Percentiles rank a stretch among this genome's conserved stretches.
Evolutionary conservation across 345 rosid species (phyloP).

Genomic region (Ricinus communis): DNA sequence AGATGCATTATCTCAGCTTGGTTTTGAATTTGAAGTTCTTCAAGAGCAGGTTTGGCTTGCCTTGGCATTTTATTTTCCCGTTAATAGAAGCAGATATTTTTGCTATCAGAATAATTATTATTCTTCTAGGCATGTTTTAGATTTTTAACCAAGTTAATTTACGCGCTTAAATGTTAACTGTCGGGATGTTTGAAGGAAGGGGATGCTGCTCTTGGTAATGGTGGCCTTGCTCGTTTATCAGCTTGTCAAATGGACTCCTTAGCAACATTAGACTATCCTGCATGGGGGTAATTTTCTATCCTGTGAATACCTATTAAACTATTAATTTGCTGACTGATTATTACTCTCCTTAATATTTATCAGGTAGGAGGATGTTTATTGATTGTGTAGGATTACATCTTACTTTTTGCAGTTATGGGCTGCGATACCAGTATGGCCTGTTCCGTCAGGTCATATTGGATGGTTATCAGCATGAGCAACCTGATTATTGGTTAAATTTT

Average conservation of each 20-base stretch:
- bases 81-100: too few species aligned
- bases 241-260: constrained; percentile 58
- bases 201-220: constrained; percentile 57
- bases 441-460: constrained; percentile 51
- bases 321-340: neutral
- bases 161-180: constrained; percentile 6
- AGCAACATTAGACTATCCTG: constrained; percentile 55
- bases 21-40: constrained; percentile 53
- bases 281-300: constrained; percentile 40
- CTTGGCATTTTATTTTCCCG: neutral
- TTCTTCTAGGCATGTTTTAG: neutral
- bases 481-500: constrained; percentile 52
- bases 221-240: constrained; percentile 57
- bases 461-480: constrained; percentile 51
- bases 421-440: constrained; percentile 50
- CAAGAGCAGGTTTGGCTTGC: constrained; percentile 47
- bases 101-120: neutral
- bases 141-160: neutral
- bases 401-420: constrained; percentile 40
- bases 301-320: constrained; percentile 2
- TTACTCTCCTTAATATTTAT: neutral
- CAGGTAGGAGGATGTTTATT: too few species aligned
- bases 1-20: constrained; percentile 49
- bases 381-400: too few species aligned
- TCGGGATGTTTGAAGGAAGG: constrained; percentile 40